Conservation (phyloP, 768 basidiomycete genomes). For the Agaricus bisporus region DNA sequence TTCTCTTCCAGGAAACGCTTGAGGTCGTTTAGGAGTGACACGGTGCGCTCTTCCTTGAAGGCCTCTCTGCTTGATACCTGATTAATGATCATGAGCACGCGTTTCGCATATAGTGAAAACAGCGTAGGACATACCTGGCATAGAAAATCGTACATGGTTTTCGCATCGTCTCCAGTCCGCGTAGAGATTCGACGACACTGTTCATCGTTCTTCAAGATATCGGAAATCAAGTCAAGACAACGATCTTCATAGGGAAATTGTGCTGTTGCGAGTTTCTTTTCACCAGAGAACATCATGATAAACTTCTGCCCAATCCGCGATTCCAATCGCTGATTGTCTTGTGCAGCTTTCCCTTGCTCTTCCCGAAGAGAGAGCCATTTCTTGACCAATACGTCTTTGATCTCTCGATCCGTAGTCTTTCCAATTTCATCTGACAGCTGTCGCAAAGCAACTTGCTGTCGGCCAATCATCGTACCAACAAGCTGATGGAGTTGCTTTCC, state of each 20-base stretch:
- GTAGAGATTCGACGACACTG: not conserved
- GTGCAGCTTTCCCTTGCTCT: not conserved
- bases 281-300: not conserved
- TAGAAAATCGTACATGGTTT: not conserved
- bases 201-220: not conserved
- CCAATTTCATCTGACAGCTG: not conserved
- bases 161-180: not conserved
- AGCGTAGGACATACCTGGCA: not conserved
- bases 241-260: not conserved
- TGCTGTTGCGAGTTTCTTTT: not conserved
- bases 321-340: not conserved
- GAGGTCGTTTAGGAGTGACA: too few species aligned
- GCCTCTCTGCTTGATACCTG: not conserved
- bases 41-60: too few species aligned
- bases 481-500: slow-evolving; percentile 35
- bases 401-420: not conserved
- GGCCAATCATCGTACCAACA: not conserved
- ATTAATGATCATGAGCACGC: not conserved
- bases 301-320: not conserved
- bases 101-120: not conserved
- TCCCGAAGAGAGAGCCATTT: not conserved
- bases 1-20: not conserved
- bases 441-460: not conserved
- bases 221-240: not conserved
- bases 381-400: not conserved